These are phyloP conservation scores for Ceratobasidium sp. DNA, from an alignment of 1,284 basidiomycete species.

Conservation along the genomic window DNA sequence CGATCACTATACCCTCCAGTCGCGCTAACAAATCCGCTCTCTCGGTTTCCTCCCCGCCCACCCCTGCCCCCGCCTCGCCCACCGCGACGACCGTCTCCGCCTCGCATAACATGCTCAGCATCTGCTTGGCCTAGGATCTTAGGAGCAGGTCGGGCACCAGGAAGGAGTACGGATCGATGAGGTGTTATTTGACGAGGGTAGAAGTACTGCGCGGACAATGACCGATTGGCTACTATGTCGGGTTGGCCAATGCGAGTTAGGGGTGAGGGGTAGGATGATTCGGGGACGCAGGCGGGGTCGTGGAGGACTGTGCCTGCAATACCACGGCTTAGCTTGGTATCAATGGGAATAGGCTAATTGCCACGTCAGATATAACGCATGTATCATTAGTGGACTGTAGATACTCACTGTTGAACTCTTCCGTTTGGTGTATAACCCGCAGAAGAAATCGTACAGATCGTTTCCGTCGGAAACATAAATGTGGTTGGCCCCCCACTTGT, in stretches of 20 bases:
- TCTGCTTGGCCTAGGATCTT: constrained; percentile 78
- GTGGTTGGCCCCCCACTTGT: constrained; percentile 85
- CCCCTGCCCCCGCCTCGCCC: constrained; percentile 55
- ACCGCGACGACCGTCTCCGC: constrained; percentile 52
- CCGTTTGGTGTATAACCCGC: constrained; percentile 89
- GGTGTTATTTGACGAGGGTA: constrained; percentile 89
- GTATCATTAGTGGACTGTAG: constrained; percentile 16
- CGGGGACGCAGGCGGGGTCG: constrained; percentile 91
- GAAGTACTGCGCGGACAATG: constrained; percentile 87
- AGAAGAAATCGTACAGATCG: constrained; percentile 85
- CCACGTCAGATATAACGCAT: constrained; percentile 36
- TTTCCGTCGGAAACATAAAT: constrained; percentile 90
- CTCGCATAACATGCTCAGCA: constrained; percentile 69
- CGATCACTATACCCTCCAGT: constrained; percentile 44
- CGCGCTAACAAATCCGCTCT: constrained; percentile 42
- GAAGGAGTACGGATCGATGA: constrained; percentile 86
- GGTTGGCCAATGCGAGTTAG: constrained; percentile 66
- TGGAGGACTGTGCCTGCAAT: constrained; percentile 83
- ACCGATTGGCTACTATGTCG: constrained; percentile 88
- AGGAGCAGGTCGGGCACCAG: constrained; percentile 72
- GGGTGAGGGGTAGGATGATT: constrained; percentile 88
- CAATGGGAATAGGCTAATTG: constrained; percentile 63
- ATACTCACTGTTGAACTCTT: constrained; percentile 78
- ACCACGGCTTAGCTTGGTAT: constrained; percentile 77
- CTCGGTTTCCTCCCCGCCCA: constrained; percentile 47